A percentile compares a stretch with the other conserved stretches of the same genome.
phyloP scores from a whole-genome alignment of 306 rosid genomes.

The Sophora flavescens region DNA sequence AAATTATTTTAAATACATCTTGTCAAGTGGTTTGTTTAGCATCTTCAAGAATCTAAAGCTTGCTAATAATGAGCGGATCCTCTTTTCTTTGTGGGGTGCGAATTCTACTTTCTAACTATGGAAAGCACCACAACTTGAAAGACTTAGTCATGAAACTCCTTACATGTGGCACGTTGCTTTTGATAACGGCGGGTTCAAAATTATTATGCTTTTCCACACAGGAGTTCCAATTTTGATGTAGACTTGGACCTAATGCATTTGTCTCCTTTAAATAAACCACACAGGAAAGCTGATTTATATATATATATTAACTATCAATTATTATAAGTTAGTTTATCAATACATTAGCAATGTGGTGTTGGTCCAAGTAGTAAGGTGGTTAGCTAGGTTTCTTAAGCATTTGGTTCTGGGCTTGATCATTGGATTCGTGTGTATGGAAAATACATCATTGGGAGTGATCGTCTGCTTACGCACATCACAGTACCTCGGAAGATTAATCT shows the following conservation, averaged over 20 bases:
- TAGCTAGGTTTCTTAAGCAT: too few relatives aligned
- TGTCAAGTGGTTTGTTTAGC: slow-evolving; percentile 26
- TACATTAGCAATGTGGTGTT: too few relatives aligned
- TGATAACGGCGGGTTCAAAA: slow-evolving; percentile 28
- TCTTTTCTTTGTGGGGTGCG: slow-evolving; percentile 30
- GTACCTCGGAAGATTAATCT: too few relatives aligned
- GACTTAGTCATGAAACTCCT: slow-evolving; percentile 30
- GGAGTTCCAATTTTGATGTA: slow-evolving; percentile 48
- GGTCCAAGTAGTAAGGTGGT: too few relatives aligned
- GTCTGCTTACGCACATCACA: too few relatives aligned
- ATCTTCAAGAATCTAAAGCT: slow-evolving; percentile 38
- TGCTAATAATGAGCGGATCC: background rate
- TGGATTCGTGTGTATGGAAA: too few relatives aligned
- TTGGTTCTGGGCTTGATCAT: too few relatives aligned
- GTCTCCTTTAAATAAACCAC: slow-evolving; percentile 27
- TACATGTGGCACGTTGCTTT: slow-evolving; percentile 34
- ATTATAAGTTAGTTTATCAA: too few relatives aligned
- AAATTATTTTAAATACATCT: background rate
- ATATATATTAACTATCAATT: too few relatives aligned
- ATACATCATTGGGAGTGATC: too few relatives aligned
- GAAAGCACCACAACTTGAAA: slow-evolving; percentile 44
- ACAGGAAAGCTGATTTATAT: slow-evolving; percentile 10
- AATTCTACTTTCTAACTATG: slow-evolving; percentile 39
- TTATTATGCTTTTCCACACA: slow-evolving; percentile 52
- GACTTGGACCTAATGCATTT: slow-evolving; percentile 59